Evolutionary conservation across 768 basidiomycete genomes (phyloP).

Genomic region (Boletus fagicola): DNA sequence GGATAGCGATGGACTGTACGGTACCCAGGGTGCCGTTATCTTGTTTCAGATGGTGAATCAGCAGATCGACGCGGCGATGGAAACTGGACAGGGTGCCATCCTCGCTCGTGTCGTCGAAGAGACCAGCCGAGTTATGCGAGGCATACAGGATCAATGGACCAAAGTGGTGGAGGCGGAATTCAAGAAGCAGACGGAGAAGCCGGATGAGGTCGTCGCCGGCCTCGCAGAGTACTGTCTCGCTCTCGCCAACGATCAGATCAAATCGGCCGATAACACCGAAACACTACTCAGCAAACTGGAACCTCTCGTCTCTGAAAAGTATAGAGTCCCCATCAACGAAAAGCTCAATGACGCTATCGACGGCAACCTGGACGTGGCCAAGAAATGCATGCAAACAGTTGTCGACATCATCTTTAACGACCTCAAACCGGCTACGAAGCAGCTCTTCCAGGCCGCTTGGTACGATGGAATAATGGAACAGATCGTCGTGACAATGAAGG

Average conservation of each 20-base stretch:
- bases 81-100: conserved; percentile 94
- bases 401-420: conserved; percentile 97
- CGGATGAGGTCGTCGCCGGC: conserved; percentile 83
- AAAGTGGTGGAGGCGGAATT: conserved; percentile 79
- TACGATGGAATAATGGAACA: conserved; percentile 87
- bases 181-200: conserved; percentile 84
- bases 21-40: conserved; percentile 89
- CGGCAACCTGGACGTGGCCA: conserved; percentile 96
- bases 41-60: conserved; percentile 99
- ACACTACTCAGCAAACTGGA: conserved; percentile 82
- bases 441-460: conserved; percentile 82
- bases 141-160: conserved; percentile 85
- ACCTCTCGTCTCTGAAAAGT: conserved; percentile 91
- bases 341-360: conserved; percentile 95
- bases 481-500: conserved; percentile 92
- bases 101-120: conserved; percentile 89
- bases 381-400: conserved; percentile 92
- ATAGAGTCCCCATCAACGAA: conserved; percentile 77
- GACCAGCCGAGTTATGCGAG: conserved; percentile 83
- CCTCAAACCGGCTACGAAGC: conserved; percentile 80
- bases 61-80: conserved; percentile 90
- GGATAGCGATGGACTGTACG: conserved; percentile 86
- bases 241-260: conserved; percentile 96
- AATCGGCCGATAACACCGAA: conserved; percentile 92
- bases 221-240: conserved; percentile 96